A percentile compares a stretch with the other conserved stretches of the same genome.
Conservation (phyloP, 495 filamentous ascomycete species). For the Friedmanniomyces endolithicus region DNA sequence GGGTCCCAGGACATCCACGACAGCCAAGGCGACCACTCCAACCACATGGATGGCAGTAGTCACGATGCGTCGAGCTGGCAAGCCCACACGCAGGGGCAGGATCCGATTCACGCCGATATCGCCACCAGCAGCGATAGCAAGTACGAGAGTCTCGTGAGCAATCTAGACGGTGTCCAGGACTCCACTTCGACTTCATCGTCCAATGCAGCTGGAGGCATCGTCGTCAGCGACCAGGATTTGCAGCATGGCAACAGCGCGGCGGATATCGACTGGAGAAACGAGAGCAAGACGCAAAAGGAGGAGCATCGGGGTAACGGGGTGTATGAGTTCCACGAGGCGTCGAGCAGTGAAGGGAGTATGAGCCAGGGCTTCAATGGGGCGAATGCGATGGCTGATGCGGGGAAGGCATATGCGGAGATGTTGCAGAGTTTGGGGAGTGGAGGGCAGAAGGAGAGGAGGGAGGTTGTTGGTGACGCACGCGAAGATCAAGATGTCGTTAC, state of each 20-base stretch:
- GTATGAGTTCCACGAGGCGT: slow-evolving; percentile 1
- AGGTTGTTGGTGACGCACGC: background rate
- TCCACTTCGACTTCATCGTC: background rate
- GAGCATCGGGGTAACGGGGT: background rate
- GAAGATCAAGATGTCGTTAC: no score
- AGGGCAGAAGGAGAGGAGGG: background rate
- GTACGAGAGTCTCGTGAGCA: background rate
- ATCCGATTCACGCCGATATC: background rate
- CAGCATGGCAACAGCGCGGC: background rate
- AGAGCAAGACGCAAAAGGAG: background rate
- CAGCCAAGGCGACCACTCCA: background rate
- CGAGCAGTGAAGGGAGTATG: background rate
- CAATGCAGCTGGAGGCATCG: background rate
- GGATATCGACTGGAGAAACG: background rate
- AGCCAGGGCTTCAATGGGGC: background rate
- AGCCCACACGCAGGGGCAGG: background rate
- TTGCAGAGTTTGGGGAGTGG: background rate
- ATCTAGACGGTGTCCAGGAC: background rate
- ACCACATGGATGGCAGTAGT: background rate
- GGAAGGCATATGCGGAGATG: background rate
- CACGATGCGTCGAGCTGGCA: background rate
- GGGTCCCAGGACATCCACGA: slow-evolving; percentile 5
- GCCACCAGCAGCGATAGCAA: background rate
- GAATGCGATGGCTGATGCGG: background rate
- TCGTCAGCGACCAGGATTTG: background rate